Evolutionary conservation across 768 basidiomycete species (phyloP), one percentile per base, ranked within the genome.

Genomic region (Pleurotus tuoliensis): DNA sequence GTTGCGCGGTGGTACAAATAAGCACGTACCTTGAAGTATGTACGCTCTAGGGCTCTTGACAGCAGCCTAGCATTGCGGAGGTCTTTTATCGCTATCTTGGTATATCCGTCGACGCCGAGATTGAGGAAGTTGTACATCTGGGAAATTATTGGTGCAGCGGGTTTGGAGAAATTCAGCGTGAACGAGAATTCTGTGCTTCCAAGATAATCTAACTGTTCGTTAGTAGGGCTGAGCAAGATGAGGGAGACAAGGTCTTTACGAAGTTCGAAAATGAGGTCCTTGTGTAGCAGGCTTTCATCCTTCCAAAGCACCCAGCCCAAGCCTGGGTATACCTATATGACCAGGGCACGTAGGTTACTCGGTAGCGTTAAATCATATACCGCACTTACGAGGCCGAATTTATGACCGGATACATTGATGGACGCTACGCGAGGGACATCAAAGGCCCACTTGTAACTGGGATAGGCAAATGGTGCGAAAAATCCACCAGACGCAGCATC

Each of bases 231-330:
- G 41, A 18, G 2, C 40, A 13, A 61, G 9, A 62, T 55, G 47
- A 62, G 59, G 18, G 55, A 63, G 20, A 59, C 58, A 40, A 44
- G 46, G 22, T n/a, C 65, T 76, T 66, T 47, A 80, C 77, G 82
- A 41, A 85, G 75, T 69, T 86, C 83, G 59, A 88, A 87, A 56
- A 88, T 74, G 38, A 88, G 67, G 56, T 86, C 77, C 59, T 84
- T 82, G 52, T 84, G 85, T 38, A 88, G 68, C 60, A 72, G 77
- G 34, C 73, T 73, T 60, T 83, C 79, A 57, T 82, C 76, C 48
- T 80, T 71, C 83, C 83, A 87, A 46, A 88, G 62, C 39, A 85
- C 71, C 82, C 84, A 87, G 4, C 86, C 86, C 18, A 83, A 63
- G 38, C 81, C 81, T 20, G 79, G 75, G 59, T 81, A 82, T 6